Base-by-base conservation (phyloP, 2,329 filamentous ascomycete species). In the Microcyclospora tardicrescens region DNA sequence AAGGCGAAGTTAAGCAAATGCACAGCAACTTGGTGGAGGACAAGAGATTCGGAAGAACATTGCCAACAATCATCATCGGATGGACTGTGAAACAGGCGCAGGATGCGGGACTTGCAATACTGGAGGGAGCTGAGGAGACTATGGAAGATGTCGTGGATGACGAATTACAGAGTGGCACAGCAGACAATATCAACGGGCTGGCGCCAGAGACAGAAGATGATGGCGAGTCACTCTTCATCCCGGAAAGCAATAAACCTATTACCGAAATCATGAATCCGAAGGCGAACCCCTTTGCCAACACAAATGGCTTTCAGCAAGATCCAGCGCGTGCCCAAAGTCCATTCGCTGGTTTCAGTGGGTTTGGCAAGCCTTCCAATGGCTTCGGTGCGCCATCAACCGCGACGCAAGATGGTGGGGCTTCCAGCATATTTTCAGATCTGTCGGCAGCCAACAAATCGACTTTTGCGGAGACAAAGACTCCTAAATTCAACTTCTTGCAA, bases 1-100 rank as follows among this genome's bases (percentile, higher is more conserved):
- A 52, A n/a, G 49, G 44, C 31, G 39, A 58, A 35, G 56, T 55
- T n/a, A 63, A 65, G 27, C 75, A 77, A 46, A 42, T 48, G 35
- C 55, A 51, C 31, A 51, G 49, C 14, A 41, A 35, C 10, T 33
- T 72, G 36, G 75, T 79, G 12, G 75, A 79, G 51, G 58, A 59
- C 16, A 80, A 80, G 55, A 67, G 75, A 30, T 61, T 65, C 39
- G 65, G 67, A 15, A 66, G 75, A 47, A 68, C 63, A 2, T 55
- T 75, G n/a, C 66, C 68, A 15, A 69, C 74, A 8, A 58, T 79
- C 19, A 69, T 78, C 38, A 65, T 71, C 49, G 74, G 74, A 11
- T 59, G 75, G 53, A 67, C 59, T 33, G 65, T 77, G 34, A 59
- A 60, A 33, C 63, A 71, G 48, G 72, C 75, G 13, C 62, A 61